phyloP scores from a whole-genome alignment of 495 filamentous ascomycete genomes.

The Talaromyces liani region DNA sequence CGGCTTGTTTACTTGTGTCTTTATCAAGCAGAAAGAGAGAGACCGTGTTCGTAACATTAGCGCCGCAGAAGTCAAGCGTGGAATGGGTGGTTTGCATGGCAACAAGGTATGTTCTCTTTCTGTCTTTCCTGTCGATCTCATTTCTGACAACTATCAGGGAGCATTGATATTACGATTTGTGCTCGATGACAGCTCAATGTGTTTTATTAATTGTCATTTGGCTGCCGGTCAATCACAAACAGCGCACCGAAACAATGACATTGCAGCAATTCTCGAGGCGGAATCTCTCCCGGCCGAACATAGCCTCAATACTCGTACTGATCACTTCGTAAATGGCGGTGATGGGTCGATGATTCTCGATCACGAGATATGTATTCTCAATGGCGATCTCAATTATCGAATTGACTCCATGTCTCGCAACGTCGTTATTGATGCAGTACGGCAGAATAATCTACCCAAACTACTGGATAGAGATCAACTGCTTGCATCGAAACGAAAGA shows the following conservation, averaged over 20 bases:
- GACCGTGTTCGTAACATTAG: conserved; percentile 67
- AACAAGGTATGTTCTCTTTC: conserved; percentile 61
- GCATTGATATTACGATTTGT: conserved; percentile 87
- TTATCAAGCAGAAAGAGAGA: conserved; percentile 74
- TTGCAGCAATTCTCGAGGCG: conserved; percentile 82
- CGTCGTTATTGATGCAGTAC: conserved; percentile 77
- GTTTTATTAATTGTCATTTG: conserved; percentile 96
- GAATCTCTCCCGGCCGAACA: conserved; percentile 60
- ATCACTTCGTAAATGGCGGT: conserved; percentile 81
- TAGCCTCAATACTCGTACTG: conserved; percentile 49
- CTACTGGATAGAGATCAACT: conserved; percentile 94
- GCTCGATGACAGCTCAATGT: conserved; percentile 85
- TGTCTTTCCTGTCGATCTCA: neutral
- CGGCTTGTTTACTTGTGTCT: conserved; percentile 91
- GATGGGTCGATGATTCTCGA: conserved; percentile 96
- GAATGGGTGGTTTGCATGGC: conserved; percentile 86
- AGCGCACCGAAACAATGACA: conserved; percentile 84
- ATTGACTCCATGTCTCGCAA: conserved; percentile 96
- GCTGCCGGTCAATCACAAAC: conserved; percentile 90
- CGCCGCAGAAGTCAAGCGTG: conserved; percentile 82
- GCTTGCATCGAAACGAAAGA: conserved; percentile 74
- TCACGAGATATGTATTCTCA: conserved; percentile 91
- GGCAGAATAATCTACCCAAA: conserved; percentile 71
- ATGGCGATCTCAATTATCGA: conserved; percentile 96
- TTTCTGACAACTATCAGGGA: conserved; percentile 39